Conservation (phyloP, 192 early-diverging fungal species). For the Backusella macrospora region DNA sequence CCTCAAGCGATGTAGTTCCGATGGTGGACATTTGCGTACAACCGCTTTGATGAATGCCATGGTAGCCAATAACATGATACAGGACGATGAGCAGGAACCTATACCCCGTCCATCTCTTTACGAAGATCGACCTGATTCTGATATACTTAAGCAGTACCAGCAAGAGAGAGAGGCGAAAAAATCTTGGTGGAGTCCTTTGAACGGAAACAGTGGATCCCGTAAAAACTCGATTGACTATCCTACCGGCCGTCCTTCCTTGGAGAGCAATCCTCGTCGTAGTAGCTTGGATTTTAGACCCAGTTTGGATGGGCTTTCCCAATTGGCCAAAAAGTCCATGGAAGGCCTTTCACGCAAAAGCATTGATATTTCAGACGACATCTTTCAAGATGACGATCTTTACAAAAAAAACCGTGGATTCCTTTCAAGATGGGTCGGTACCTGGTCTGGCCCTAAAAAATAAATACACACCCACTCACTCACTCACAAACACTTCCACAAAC, state of each 20-base stretch:
- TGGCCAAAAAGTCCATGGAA: conserved; percentile 40
- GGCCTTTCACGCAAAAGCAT: conserved; percentile 28
- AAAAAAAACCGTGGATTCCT: conserved; percentile 22
- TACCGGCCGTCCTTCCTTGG: conserved; percentile 23
- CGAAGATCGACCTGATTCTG: conserved; percentile 33
- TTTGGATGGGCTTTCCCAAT: conserved; percentile 31
- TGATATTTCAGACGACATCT: conserved; percentile 18
- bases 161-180: conserved; percentile 39
- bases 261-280: conserved; percentile 19
- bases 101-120: conserved; percentile 25
- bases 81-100: conserved; percentile 22
- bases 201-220: conserved; percentile 31
- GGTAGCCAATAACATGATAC: conserved; percentile 31
- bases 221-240: conserved; percentile 27
- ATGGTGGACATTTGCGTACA: conserved; percentile 34
- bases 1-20: conserved; percentile 39
- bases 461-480: neutral
- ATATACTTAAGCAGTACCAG: conserved; percentile 29
- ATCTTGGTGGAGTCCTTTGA: conserved; percentile 38
- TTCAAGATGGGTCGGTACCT: conserved; percentile 27
- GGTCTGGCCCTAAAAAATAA: conserved; percentile 18
- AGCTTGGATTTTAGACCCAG: conserved; percentile 42
- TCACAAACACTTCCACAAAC: neutral
- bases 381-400: conserved; percentile 10
- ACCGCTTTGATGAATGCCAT: conserved; percentile 34